phyloP scores from a whole-genome alignment of 2,329 filamentous ascomycete genomes.

The Microcera coccophila region DNA sequence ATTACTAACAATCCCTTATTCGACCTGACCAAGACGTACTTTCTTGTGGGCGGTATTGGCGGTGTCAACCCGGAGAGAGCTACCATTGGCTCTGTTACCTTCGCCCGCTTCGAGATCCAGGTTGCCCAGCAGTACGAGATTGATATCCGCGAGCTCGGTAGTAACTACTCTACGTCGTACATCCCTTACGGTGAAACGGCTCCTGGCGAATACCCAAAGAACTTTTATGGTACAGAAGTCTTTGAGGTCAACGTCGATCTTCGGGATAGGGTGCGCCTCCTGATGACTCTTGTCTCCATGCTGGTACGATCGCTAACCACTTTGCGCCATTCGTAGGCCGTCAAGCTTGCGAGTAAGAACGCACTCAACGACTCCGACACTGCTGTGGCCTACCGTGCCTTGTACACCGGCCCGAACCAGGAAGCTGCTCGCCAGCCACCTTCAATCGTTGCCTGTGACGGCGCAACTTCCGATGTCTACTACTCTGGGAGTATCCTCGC shows the following conservation, averaged over 20 bases:
- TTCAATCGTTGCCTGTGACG: conserved; percentile 9
- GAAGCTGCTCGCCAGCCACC: conserved; percentile 6
- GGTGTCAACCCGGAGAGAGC: conserved; percentile 13
- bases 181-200: conserved; percentile 11
- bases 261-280: too few relatives aligned
- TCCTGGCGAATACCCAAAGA: conserved; percentile 9
- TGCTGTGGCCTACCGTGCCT: conserved; percentile 7
- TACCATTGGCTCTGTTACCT: conserved; percentile 12
- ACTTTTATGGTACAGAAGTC: conserved; percentile 14
- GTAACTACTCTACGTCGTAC: conserved; percentile 10
- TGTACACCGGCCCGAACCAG: conserved; percentile 10
- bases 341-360: too few relatives aligned
- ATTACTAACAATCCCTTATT: conserved; percentile 7
- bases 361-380: conserved; percentile 7
- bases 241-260: conserved; percentile 14
- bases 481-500: conserved; percentile 8
- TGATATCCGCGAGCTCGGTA: conserved; percentile 11
- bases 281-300: conserved; percentile 5
- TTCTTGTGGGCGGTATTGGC: conserved; percentile 13
- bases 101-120: conserved; percentile 13
- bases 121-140: conserved; percentile 15
- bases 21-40: conserved; percentile 14
- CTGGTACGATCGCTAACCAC: too few relatives aligned
- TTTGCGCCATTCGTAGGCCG: too few relatives aligned
- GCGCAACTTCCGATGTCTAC: conserved; percentile 9